Conservation (phyloP, 192 early-diverging fungal genomes). For the Podila clonocystis region DNA sequence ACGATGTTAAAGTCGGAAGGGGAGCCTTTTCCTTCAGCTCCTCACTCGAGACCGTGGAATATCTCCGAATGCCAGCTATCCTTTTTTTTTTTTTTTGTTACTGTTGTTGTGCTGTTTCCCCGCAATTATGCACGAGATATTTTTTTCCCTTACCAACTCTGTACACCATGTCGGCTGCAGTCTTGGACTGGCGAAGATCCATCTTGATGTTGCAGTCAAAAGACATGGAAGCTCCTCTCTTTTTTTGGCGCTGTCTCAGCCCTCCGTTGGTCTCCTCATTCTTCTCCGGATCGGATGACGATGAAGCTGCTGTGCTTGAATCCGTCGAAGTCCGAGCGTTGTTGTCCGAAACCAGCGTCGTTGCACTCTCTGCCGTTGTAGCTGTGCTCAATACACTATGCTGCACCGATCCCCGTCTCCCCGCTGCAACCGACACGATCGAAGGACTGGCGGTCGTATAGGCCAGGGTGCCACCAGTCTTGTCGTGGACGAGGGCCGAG, state of each 20-base stretch:
- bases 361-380: neutral
- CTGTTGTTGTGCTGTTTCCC: no score
- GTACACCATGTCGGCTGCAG: slow-evolving; percentile 37
- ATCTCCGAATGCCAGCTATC: no score
- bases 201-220: slow-evolving; percentile 12
- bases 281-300: slow-evolving; percentile 15
- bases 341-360: neutral
- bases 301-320: slow-evolving; percentile 7
- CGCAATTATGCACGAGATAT: no score
- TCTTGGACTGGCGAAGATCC: slow-evolving; percentile 34
- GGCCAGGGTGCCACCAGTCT: slow-evolving; percentile 18
- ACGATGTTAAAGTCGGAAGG: neutral
- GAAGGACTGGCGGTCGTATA: slow-evolving; percentile 5
- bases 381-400: neutral
- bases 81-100: no score
- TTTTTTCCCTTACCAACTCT: slow-evolving; percentile 26
- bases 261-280: no score
- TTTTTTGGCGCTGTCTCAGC: neutral
- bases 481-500: slow-evolving; percentile 20
- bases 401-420: neutral
- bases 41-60: no score
- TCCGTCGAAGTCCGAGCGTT: slow-evolving; percentile 11
- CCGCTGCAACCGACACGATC: neutral
- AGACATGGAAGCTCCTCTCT: neutral
- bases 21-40: neutral